These are phyloP conservation scores for Dalbergia cultrata DNA, from an alignment of 306 rosid species.

Conservation along the genomic window DNA sequence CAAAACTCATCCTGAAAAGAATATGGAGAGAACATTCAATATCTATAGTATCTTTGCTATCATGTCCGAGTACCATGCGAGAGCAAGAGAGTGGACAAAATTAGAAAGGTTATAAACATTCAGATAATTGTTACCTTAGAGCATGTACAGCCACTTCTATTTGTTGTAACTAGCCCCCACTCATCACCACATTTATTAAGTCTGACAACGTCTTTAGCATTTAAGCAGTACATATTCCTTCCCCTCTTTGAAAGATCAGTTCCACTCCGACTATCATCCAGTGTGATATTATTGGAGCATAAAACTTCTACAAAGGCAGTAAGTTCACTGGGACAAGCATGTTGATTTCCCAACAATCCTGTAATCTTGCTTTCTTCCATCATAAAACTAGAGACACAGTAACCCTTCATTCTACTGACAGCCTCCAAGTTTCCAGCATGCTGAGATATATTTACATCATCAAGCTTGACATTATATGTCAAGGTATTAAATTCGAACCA, in stretches of 20 bases:
- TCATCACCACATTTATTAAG: constrained; percentile 69
- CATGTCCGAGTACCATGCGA: constrained; percentile 6
- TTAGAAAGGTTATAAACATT: constrained; percentile 25
- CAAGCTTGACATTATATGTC: constrained; percentile 54
- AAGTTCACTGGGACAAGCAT: constrained; percentile 64
- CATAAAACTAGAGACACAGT: constrained; percentile 70
- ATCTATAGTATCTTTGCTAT: constrained; percentile 28
- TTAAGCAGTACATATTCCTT: constrained; percentile 67
- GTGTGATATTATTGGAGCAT: constrained; percentile 50
- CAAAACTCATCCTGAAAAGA: constrained; percentile 70
- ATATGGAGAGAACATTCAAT: constrained; percentile 43
- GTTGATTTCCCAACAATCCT: constrained; percentile 46
- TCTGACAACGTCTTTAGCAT: constrained; percentile 68
- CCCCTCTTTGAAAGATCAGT: constrained; percentile 44
- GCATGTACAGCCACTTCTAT: constrained; percentile 58
- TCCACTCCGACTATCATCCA: constrained; percentile 46
- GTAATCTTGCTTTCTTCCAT: constrained; percentile 62
- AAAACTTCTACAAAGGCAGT: constrained; percentile 60
- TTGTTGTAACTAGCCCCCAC: constrained; percentile 55
- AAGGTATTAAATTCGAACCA: constrained; percentile 70
- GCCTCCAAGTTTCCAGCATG: constrained; percentile 42
- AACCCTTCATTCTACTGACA: constrained; percentile 67
- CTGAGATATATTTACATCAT: constrained; percentile 47
- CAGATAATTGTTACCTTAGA: constrained; percentile 59
- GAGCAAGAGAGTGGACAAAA: constrained; percentile 39